Percentiles rank a stretch among this genome's conserved stretches.
Conservation (phyloP, 176 grass and related monocot species). For the Raddia guianensis region DNA sequence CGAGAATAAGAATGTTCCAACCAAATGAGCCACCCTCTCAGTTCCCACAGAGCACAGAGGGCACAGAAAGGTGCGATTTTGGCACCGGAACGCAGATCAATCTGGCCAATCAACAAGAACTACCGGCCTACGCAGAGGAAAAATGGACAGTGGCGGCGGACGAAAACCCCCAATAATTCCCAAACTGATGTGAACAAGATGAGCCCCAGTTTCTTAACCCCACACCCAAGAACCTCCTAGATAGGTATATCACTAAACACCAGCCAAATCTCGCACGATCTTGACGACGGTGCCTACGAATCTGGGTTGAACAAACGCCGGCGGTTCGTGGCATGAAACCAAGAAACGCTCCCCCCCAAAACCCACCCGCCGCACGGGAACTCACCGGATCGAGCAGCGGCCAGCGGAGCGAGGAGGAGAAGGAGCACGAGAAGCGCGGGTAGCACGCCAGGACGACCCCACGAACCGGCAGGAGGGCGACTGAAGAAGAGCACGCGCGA, state of each 20-base stretch:
- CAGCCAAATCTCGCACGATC: neutral
- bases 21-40: neutral
- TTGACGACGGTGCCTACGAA: neutral
- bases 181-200: neutral
- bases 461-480: neutral
- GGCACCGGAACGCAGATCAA: neutral
- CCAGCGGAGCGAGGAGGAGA: neutral
- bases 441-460: too few relatives aligned
- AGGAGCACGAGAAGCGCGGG: too few relatives aligned
- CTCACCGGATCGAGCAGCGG: conserved; percentile 38
- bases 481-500: neutral
- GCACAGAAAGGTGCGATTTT: neutral
- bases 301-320: neutral
- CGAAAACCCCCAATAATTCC: neutral
- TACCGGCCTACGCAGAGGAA: neutral
- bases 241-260: neutral
- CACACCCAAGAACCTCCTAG: neutral
- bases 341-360: neutral
- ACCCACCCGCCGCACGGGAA: neutral
- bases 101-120: neutral
- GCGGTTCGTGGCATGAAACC: neutral
- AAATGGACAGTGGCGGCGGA: neutral
- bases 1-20: neutral
- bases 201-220: neutral
- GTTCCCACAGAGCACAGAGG: neutral